A percentile compares a stretch with the other conserved stretches of the same genome.
These are phyloP conservation scores for Candida alai DNA, from an alignment of 805 yeast genomes.

Conservation along the genomic window DNA sequence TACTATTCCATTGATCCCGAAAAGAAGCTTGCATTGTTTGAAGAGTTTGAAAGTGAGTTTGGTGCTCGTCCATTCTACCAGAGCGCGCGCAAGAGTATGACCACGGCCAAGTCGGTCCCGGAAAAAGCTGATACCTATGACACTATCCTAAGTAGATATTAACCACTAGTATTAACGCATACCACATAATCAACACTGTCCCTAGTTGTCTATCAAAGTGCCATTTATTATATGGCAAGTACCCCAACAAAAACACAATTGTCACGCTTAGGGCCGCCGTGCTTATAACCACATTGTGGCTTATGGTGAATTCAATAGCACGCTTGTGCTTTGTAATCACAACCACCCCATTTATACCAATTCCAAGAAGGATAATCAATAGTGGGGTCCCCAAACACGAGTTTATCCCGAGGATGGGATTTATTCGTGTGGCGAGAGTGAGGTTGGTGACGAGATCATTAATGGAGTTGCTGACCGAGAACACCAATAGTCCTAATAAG, in stretches of 20 bases:
- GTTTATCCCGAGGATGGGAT: slow-evolving; percentile 41
- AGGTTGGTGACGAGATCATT: slow-evolving; percentile 51
- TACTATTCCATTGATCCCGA: slow-evolving; percentile 19
- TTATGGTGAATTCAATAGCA: slow-evolving; percentile 18
- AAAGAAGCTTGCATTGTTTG: slow-evolving; percentile 18
- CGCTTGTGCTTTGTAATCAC: slow-evolving; percentile 16
- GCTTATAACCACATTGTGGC: slow-evolving; percentile 20
- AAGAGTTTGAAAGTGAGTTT: slow-evolving; percentile 16
- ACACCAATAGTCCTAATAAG: slow-evolving; percentile 44
- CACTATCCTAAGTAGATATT: slow-evolving; percentile 14
- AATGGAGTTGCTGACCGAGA: slow-evolving; percentile 48
- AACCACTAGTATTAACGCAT: slow-evolving; percentile 15
- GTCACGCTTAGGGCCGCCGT: slow-evolving; percentile 23
- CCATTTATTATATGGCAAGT: slow-evolving; percentile 33
- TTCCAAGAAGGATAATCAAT: slow-evolving; percentile 44
- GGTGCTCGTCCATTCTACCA: slow-evolving; percentile 7
- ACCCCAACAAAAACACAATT: slow-evolving; percentile 19
- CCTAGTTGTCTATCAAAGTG: slow-evolving; percentile 29
- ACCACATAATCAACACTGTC: slow-evolving; percentile 19
- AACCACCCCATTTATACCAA: slow-evolving; percentile 44
- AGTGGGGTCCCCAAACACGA: slow-evolving; percentile 56
- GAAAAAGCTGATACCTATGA: background rate
- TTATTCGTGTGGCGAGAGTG: slow-evolving; percentile 39
- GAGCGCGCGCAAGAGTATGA: background rate
- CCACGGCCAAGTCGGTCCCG: background rate